Conservation (phyloP, 108 stramenopile genomes). For the Cyclostephanos tholiformis region DNA sequence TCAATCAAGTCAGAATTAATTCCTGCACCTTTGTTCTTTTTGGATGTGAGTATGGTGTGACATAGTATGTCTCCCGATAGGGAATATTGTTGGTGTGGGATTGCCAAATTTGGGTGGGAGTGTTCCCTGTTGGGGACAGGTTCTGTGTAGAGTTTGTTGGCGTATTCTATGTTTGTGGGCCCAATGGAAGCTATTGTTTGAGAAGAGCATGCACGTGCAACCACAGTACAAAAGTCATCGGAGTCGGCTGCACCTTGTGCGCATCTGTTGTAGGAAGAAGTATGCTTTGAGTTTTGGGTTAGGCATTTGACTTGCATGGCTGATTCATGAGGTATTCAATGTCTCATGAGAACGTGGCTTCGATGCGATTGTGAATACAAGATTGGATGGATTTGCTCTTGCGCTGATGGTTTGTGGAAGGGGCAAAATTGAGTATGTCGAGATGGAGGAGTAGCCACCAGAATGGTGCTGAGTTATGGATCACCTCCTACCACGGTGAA, state of each 20-base stretch:
- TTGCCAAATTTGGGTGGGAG: not conserved
- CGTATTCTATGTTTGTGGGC: not conserved
- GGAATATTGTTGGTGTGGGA: not conserved
- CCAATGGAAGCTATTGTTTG: slow-evolving; percentile 19
- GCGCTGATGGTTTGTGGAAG: not conserved
- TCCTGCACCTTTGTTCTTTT: slow-evolving; percentile 15
- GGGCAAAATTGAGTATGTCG: slow-evolving; percentile 14
- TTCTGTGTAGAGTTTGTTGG: not conserved
- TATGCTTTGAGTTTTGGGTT: not conserved
- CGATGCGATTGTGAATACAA: not conserved
- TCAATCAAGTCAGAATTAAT: slow-evolving; percentile 11
- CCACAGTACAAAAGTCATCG: slow-evolving; percentile 29
- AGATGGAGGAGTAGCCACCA: slow-evolving; percentile 23
- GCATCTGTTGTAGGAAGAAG: not conserved
- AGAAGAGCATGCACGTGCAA: not conserved
- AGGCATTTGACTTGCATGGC: not conserved
- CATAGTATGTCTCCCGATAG: slow-evolving; percentile 25
- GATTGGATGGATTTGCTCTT: not conserved
- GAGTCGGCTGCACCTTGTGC: slow-evolving; percentile 25
- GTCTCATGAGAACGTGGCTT: not conserved
- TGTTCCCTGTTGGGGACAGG: not conserved
- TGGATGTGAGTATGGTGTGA: not conserved
- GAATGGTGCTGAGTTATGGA: slow-evolving; percentile 14
- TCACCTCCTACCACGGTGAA: too few species aligned
- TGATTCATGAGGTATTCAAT: not conserved